Base-by-base conservation (phyloP, 768 basidiomycete genomes). In the Leccinum broughii region DNA sequence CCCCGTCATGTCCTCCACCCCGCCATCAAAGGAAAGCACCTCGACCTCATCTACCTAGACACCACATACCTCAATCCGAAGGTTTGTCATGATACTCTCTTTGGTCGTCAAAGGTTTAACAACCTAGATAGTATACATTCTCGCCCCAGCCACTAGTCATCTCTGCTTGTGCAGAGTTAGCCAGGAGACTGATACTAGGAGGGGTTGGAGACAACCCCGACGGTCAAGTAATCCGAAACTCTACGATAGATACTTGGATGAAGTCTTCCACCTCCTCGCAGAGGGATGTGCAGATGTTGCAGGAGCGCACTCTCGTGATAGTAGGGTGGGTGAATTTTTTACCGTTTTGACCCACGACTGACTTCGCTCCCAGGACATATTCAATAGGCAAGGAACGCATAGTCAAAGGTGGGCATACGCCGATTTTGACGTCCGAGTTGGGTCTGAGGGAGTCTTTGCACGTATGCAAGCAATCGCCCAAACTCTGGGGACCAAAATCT, bases 361-460 rank as follows among this genome's bases (percentile, higher is more conserved):
- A 63, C 28, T 24, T 24, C 13, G 54, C n/a, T 50, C 57, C 44
- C 61, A 93, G 94, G 10, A 98, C 97, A 0, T 99, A 99, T 75
- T 93, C 93, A 0, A 93, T 98, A 53, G 97, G 97, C 44, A 99
- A 99, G 73, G 97, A 99, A 73, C 87, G 97, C 24, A 90, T 98
- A 44, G 95, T 97, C 44, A 97, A 98, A 83, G 94, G 93, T 92
- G 58, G 34, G 53, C 66, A 54, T 41, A 44, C 15, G 32, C 6
- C 46, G 2, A 22, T 58, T 20, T 14, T 52, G 9, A 44, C 15
- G 3, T 59, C n/a, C 15, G 39, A 55, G 24, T 34, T 55, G 4
- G 14, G 26, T 14, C 52, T 56, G 20, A 60, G 28, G 53, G n/a
- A 14, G 20, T 9, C 3, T 41, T 53, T n/a, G 26, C 13, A 41